phyloP scores from a whole-genome alignment of 1,284 basidiomycete genomes.

The Ganoderma leucocontextum region DNA sequence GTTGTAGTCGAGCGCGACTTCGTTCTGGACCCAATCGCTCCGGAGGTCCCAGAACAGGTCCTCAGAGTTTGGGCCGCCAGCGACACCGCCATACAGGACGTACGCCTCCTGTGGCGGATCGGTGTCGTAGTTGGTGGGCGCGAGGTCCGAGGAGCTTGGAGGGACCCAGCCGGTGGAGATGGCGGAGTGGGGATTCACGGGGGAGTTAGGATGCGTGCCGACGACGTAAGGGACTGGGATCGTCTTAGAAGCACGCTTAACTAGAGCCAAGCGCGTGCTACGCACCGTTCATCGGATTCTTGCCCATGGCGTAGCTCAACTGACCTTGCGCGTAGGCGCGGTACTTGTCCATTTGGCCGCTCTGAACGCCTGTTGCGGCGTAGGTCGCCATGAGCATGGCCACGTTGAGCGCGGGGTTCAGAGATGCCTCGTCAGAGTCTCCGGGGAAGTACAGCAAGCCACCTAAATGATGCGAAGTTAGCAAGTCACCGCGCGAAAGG shows the following conservation, averaged over 20 bases:
- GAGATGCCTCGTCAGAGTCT: slow-evolving; percentile 79
- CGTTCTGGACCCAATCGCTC: slow-evolving; percentile 83
- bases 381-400: slow-evolving; percentile 86
- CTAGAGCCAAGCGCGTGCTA: neutral
- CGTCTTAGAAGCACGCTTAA: neutral
- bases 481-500: neutral
- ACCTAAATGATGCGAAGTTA: slow-evolving; percentile 49
- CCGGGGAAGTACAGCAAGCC: slow-evolving; percentile 84
- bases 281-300: slow-evolving; percentile 84
- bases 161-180: slow-evolving; percentile 79
- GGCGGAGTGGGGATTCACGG: slow-evolving; percentile 89
- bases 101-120: slow-evolving; percentile 76
- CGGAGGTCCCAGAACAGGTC: slow-evolving; percentile 88
- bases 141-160: slow-evolving; percentile 53
- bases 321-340: slow-evolving; percentile 76
- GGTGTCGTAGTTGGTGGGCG: slow-evolving; percentile 67
- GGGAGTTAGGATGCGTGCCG: slow-evolving; percentile 89
- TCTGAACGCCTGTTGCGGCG: slow-evolving; percentile 57
- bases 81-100: slow-evolving; percentile 86
- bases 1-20: slow-evolving; percentile 86
- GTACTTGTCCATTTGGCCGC: slow-evolving; percentile 66
- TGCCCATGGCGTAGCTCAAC: slow-evolving; percentile 84
- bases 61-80: slow-evolving; percentile 84
- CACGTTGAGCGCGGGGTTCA: slow-evolving; percentile 88
- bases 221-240: slow-evolving; percentile 77